These are phyloP conservation scores for Myxozyma lipomycoides DNA, from an alignment of 805 yeast genomes.

Conservation along the genomic window DNA sequence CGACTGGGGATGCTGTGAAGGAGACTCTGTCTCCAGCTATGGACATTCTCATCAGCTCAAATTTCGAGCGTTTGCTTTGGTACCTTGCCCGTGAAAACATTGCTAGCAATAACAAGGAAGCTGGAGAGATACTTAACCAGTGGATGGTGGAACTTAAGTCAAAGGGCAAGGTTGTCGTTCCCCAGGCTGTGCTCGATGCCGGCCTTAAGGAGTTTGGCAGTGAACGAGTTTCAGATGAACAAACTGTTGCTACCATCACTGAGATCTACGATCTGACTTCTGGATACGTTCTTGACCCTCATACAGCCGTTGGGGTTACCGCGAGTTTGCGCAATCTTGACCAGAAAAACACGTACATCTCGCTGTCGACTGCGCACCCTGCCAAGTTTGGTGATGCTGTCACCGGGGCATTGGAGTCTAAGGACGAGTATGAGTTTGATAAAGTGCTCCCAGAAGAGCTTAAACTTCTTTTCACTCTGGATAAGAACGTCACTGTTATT, in stretches of 20 bases:
- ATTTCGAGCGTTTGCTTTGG: constrained; percentile 96
- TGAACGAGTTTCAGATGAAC: constrained; percentile 71
- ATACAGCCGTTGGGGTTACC: constrained; percentile 89
- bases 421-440: constrained; percentile 78
- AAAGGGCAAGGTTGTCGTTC: constrained; percentile 71
- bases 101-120: constrained; percentile 54
- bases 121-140: constrained; percentile 64
- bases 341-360: constrained; percentile 51
- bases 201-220: constrained; percentile 72
- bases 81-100: constrained; percentile 74
- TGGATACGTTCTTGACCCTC: constrained; percentile 86
- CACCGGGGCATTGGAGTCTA: constrained; percentile 62
- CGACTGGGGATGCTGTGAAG: constrained; percentile 64
- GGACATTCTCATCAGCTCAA: constrained; percentile 94
- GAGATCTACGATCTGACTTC: constrained; percentile 54
- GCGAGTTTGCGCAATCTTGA: constrained; percentile 64
- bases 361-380: constrained; percentile 97
- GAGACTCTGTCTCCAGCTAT: constrained; percentile 96
- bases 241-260: constrained; percentile 77
- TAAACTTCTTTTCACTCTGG: constrained; percentile 62
- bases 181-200: constrained; percentile 55
- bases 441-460: constrained; percentile 84
- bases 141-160: constrained; percentile 81
- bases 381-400: constrained; percentile 98
- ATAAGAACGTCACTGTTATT: constrained; percentile 68